A percentile compares a stretch with the other conserved stretches of the same genome.
phyloP scores from a whole-genome alignment of 2,329 filamentous ascomycete genomes.

The Cercospora nicotianae region DNA sequence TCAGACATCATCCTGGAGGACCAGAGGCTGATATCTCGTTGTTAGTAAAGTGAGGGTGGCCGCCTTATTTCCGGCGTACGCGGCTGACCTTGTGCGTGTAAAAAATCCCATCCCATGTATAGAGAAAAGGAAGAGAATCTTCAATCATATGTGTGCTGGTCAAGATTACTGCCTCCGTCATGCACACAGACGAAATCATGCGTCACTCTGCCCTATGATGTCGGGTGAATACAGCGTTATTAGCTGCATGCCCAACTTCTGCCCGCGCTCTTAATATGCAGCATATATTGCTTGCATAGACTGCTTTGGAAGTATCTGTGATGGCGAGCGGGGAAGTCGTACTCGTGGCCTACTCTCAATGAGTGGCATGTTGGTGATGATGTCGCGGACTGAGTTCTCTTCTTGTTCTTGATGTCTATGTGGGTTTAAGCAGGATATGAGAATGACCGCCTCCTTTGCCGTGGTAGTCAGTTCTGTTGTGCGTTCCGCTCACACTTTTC shows the following conservation, averaged over 20 bases:
- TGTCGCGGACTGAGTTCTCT: neutral
- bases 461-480: neutral
- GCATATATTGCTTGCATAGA: neutral
- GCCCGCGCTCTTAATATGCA: neutral
- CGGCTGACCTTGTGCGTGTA: neutral
- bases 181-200: neutral
- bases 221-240: neutral
- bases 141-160: neutral
- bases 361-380: neutral
- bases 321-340: neutral
- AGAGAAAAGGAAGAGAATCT: neutral
- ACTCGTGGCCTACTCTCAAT: neutral
- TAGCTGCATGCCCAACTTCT: neutral
- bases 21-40: neutral
- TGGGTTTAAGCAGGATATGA: too few relatives aligned
- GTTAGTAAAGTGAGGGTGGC: neutral
- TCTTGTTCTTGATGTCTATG: neutral
- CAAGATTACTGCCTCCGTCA: neutral
- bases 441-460: neutral
- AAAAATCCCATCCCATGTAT: neutral
- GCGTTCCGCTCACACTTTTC: too few relatives aligned
- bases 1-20: neutral
- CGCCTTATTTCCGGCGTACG: neutral
- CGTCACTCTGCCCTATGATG: neutral
- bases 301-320: neutral